phyloP scores from a whole-genome alignment of 2,329 filamentous ascomycete species.

The Geosmithia flava region DNA sequence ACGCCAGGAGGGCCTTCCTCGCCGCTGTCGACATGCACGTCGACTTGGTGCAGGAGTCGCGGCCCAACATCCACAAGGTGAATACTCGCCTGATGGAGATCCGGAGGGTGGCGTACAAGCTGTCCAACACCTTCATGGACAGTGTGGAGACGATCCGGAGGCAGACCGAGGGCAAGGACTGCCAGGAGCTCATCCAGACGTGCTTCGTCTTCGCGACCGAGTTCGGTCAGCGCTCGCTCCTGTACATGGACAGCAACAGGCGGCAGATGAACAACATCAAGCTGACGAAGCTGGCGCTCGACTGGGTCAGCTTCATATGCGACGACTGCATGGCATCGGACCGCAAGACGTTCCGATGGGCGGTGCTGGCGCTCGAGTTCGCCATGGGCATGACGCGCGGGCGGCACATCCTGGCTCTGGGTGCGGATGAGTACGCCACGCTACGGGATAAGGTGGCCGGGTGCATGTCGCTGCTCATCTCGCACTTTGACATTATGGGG shows the following conservation, averaged over 20 bases:
- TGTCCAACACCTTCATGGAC: conserved; percentile 98
- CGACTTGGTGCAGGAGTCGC: conserved; percentile 80
- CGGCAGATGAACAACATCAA: conserved; percentile 96
- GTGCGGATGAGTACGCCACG: conserved; percentile 73
- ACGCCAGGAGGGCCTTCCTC: conserved; percentile 66
- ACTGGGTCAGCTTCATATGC: conserved; percentile 97
- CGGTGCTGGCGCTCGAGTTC: conserved; percentile 88
- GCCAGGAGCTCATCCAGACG: conserved; percentile 91
- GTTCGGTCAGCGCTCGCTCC: conserved; percentile 86
- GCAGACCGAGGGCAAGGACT: conserved; percentile 73
- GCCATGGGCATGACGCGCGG: conserved; percentile 96
- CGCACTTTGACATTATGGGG: conserved; percentile 98
- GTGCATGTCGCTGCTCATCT: conserved; percentile 95
- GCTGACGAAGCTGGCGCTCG: conserved; percentile 80
- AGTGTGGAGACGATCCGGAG: conserved; percentile 86
- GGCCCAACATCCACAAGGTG: conserved; percentile 87
- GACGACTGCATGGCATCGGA: conserved; percentile 93
- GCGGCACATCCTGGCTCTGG: conserved; percentile 82
- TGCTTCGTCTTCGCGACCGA: conserved; percentile 99
- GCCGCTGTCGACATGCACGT: conserved; percentile 74
- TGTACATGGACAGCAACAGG: conserved; percentile 92
- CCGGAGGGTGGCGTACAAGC: conserved; percentile 87
- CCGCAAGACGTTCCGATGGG: conserved; percentile 94
- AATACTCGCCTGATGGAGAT: conserved; percentile 87
- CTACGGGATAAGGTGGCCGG: conserved; percentile 83